Base-by-base conservation (phyloP, 257 asterid genomes). In the Leptodermis oblonga region DNA sequence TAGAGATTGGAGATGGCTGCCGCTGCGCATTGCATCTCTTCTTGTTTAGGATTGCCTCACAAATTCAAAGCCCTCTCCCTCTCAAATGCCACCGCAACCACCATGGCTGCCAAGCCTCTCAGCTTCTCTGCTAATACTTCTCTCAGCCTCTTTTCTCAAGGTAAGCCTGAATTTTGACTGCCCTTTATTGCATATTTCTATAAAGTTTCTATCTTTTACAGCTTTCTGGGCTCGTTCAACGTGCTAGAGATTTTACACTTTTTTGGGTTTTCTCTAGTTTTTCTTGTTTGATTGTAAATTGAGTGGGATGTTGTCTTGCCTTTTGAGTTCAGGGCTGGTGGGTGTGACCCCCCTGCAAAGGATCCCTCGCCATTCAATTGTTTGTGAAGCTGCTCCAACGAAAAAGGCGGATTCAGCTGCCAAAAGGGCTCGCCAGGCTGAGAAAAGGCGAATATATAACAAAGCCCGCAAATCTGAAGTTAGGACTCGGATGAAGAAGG, bases 391-490 rank as follows among this genome's bases (percentile, higher is more conserved):
- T 48, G 90, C 77, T 71, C 84, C 90, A 1, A 58, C 43, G 25
- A 90, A 89, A 85, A 94, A 87, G 81, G 80, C 97, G 3, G 99
- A 94, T 75, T 89, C 96, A 33, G 97, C 99, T 9, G 97, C 97
- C 22, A 94, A 94, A 83, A 87, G 99, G 80, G 96, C 95, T 72
- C 96, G 97, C 3, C 99, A 90, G 72, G 84, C 97, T 10, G 97
- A 94, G 89, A 94, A 94, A 88, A 89, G 97, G 79, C 80, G 97
- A 33, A 1, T 91, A 22, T 89, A 86, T 67, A 70, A 94, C 70
- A 94, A 87, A 76, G 81, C 92, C 7, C 64, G 65, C 62, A 90
- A 90, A 74, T 94, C 99, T 48, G 99, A 94, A 71, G 60, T 87
- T 48, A 86, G 76, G 78, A 94, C 99, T 73, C 86, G 99, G 36